Conservation (phyloP, 2,329 filamentous ascomycete species). For the Botrytis byssoidea region DNA sequence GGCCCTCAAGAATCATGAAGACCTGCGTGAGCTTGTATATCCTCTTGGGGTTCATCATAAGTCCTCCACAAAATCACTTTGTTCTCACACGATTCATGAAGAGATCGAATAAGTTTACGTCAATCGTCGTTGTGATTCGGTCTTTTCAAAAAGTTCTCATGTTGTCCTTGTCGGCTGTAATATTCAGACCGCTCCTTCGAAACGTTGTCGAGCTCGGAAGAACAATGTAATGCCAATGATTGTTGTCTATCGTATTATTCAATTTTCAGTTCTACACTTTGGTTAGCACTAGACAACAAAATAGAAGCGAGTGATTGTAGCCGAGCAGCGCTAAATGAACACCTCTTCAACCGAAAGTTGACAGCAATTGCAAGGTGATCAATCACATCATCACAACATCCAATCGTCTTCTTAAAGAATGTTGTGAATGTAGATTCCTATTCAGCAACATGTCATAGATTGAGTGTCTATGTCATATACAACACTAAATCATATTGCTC, state of each 20-base stretch:
- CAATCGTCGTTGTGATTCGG: not conserved
- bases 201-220: not conserved
- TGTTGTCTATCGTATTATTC: not conserved
- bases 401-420: not conserved
- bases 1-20: not conserved
- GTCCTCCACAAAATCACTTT: not conserved
- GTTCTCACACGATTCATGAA: not conserved
- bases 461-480: not conserved
- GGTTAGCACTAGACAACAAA: not conserved
- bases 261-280: not conserved
- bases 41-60: not conserved
- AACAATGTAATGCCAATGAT: not conserved
- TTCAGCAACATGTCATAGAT: not conserved
- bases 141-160: too few relatives aligned
- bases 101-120: too few relatives aligned
- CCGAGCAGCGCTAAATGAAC: not conserved
- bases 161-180: not conserved
- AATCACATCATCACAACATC: not conserved
- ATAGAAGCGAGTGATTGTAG: not conserved
- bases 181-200: not conserved
- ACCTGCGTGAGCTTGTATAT: not conserved
- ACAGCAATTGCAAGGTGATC: not conserved
- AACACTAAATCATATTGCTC: not conserved
- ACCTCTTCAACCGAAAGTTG: not conserved
- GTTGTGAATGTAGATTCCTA: not conserved